Evolutionary conservation across 306 rosid species (phyloP).

Genomic region (Mimosa pudica): DNA sequence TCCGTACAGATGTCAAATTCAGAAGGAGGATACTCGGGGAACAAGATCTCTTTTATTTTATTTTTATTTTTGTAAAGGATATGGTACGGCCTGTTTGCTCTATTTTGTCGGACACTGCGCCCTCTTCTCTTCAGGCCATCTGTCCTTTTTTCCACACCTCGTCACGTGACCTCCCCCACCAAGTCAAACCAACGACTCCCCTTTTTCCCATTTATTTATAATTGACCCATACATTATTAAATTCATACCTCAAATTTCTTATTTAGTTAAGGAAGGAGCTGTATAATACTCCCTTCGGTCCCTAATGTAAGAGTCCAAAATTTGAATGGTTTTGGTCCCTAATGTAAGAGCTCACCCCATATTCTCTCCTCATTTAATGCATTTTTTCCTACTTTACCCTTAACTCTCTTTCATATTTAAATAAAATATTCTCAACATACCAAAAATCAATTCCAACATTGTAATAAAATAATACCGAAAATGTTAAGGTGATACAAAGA

Average conservation of each 20-base stretch:
- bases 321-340: too few relatives aligned
- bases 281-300: too few relatives aligned
- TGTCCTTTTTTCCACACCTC: constrained; percentile 23
- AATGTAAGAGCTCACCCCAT: too few relatives aligned
- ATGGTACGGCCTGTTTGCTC: constrained; percentile 24
- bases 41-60: constrained; percentile 19
- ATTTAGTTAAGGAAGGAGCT: too few relatives aligned
- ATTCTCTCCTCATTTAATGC: too few relatives aligned
- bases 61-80: background rate
- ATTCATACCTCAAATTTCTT: background rate
- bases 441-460: too few relatives aligned
- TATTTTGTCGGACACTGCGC: constrained; percentile 35
- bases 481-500: too few relatives aligned
- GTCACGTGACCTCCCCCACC: constrained; percentile 17
- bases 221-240: background rate
- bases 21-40: background rate
- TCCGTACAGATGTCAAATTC: constrained; percentile 3
- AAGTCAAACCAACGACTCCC: background rate
- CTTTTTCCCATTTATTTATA: background rate
- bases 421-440: too few relatives aligned
- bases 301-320: too few relatives aligned
- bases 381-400: too few relatives aligned
- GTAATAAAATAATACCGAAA: too few relatives aligned
- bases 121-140: constrained; percentile 26
- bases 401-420: too few relatives aligned